phyloP scores from a whole-genome alignment of 192 early-diverging fungal genomes.

The Rhizophagus clarus region DNA sequence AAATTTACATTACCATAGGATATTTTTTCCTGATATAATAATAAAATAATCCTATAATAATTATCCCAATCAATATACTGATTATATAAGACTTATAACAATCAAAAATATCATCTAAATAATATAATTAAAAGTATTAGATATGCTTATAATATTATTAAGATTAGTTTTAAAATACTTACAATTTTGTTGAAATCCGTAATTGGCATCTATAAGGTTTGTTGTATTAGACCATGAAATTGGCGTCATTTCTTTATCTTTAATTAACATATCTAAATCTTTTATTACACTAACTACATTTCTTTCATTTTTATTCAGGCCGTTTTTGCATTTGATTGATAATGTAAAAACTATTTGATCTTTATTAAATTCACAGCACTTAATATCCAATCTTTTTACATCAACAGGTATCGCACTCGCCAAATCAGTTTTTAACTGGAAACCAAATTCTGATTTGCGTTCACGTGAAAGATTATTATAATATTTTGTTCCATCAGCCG shows the following conservation, averaged over 20 bases:
- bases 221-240: background rate
- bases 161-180: background rate
- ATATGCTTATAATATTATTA: too few species aligned
- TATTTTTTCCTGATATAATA: background rate
- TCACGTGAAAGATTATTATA: background rate
- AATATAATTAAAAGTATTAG: too few species aligned
- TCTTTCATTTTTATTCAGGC: background rate
- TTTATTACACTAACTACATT: background rate
- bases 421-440: background rate
- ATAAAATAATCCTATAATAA: background rate
- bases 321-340: background rate
- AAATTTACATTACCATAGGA: background rate
- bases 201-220: background rate
- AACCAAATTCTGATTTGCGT: background rate
- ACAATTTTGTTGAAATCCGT: background rate
- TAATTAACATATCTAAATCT: constrained; percentile 8
- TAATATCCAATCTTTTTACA: background rate
- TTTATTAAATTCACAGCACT: background rate
- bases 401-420: background rate
- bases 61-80: background rate
- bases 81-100: background rate
- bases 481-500: background rate
- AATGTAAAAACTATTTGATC: background rate
- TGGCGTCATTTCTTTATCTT: background rate
- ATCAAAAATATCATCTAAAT: background rate